Evolutionary conservation across 495 filamentous ascomycete genomes (phyloP).

Genomic region (Monascus purpureus): DNA sequence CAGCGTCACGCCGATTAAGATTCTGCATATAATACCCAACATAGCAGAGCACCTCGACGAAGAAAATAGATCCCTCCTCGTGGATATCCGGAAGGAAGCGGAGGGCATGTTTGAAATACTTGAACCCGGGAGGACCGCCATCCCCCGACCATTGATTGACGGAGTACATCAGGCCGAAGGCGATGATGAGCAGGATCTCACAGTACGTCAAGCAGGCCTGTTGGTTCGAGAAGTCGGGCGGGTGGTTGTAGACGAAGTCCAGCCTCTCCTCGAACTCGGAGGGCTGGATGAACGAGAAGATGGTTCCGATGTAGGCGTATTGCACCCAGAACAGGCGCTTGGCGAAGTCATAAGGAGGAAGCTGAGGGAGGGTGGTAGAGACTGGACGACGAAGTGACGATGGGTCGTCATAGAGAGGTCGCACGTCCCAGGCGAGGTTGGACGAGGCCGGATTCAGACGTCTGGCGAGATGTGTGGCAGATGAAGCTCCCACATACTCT

Average conservation of each 20-base stretch:
- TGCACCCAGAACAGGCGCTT: slow-evolving; percentile 34
- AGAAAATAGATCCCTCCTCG: slow-evolving; percentile 35
- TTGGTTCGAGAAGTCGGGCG: slow-evolving; percentile 17
- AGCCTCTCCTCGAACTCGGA: slow-evolving; percentile 29
- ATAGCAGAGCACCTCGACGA: slow-evolving; percentile 36
- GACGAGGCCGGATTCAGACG: slow-evolving; percentile 20
- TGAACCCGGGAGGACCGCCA: slow-evolving; percentile 35
- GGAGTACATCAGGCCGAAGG: slow-evolving; percentile 39
- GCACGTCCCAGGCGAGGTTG: slow-evolving; percentile 26
- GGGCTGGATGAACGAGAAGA: slow-evolving; percentile 33
- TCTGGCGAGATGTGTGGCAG: slow-evolving; percentile 20
- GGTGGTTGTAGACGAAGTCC: slow-evolving; percentile 21
- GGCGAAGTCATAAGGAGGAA: slow-evolving; percentile 31
- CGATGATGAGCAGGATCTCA: slow-evolving; percentile 29
- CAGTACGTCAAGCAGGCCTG: slow-evolving; percentile 24
- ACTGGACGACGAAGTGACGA: slow-evolving; percentile 17
- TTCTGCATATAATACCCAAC: slow-evolving; percentile 41
- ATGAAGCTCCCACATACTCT: slow-evolving; percentile 24
- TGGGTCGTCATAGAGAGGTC: slow-evolving; percentile 25
- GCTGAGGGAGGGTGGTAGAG: slow-evolving; percentile 13
- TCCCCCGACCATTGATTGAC: slow-evolving; percentile 36
- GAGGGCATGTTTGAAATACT: slow-evolving; percentile 34
- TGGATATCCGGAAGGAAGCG: slow-evolving; percentile 35
- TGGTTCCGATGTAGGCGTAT: slow-evolving; percentile 38
- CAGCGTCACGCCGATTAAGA: slow-evolving; percentile 34